Evolutionary conservation across 1,139 yeast species (phyloP).

Genomic region (Blastobotrys ciferrii): DNA sequence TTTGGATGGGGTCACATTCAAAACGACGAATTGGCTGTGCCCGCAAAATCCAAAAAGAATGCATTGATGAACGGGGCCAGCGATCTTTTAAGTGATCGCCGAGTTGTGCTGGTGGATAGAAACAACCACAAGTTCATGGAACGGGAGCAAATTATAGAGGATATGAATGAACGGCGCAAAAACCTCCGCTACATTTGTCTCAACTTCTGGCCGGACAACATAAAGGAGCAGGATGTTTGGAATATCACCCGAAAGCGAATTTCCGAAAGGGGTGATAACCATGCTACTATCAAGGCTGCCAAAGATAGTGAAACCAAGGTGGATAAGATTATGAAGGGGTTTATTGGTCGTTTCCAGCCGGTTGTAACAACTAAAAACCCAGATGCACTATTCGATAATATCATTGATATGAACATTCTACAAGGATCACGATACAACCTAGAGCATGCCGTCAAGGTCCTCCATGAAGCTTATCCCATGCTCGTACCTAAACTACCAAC

Average conservation of each 20-base stretch:
- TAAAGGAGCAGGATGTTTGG: constrained; percentile 27
- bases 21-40: constrained; percentile 69
- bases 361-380: constrained; percentile 51
- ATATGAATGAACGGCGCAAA: constrained; percentile 39
- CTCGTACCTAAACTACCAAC: constrained; percentile 46
- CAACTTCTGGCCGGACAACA: constrained; percentile 55
- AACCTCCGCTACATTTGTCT: constrained; percentile 58
- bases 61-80: constrained; percentile 51
- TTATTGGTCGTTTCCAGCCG: constrained; percentile 66
- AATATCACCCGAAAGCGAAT: constrained; percentile 61
- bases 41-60: constrained; percentile 30
- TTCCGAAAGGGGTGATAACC: constrained; percentile 75
- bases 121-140: constrained; percentile 76
- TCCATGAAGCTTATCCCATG: constrained; percentile 48
- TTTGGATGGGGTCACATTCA: constrained; percentile 78
- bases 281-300: constrained; percentile 69
- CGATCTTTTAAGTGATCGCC: constrained; percentile 38
- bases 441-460: constrained; percentile 41
- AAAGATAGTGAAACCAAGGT: constrained; percentile 50
- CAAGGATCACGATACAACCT: constrained; percentile 58
- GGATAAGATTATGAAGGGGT: constrained; percentile 66
- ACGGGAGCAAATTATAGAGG: constrained; percentile 62
- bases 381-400: constrained; percentile 62
- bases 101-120: constrained; percentile 73
- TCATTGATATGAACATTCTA: constrained; percentile 55